Evolutionary conservation across 805 yeast genomes (phyloP), one percentile per base, ranked within the genome.

Genomic region (Candida ipomoeae): DNA sequence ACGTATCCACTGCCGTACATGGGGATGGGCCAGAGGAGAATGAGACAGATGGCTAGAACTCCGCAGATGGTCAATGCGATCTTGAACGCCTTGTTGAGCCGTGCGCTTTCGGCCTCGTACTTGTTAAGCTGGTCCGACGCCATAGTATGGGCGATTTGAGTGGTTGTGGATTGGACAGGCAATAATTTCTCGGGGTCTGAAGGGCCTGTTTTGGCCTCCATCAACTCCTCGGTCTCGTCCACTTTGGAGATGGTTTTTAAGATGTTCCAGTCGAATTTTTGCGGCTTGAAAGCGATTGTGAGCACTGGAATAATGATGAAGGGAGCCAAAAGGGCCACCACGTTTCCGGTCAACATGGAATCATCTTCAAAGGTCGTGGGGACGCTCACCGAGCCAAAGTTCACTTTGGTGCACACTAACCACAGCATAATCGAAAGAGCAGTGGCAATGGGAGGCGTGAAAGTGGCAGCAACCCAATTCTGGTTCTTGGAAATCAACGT

Each of bases 21-120:
- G 56, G 97, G 96, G 89, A 89, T 87, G 61, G 97, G 97, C 94
- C 95, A 89, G 31, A 89, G 62, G 23, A 90, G 77, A 32, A 89
- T 69, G 45, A 89, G 70, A 43, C 84, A 74, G 7, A 88, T 57
- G 5, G 89, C 82, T 57, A 88, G 74, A 40, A 78, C 69, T 2
- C 80, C 66, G 63, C 91, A 85, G 38, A 87, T 70, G 48, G 69
- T 69, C 35, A 80, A 78, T 1, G 91, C 94, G 38, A 70, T 69
- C 58, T 78, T 83, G 44, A 87, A 78, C 6, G 88, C 83, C 58
- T 70, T 78, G 46, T 68, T 66, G 55, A 89, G 75, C 8, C 73
- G 65, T 6, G 62, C 70, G 46, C 76, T 72, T 54, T 87, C 95
- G 35, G 70, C 75, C n/a, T 70, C 75, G 43, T 62, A 52, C 8